Evolutionary conservation across 371 early-diverging fungal genomes (phyloP), one percentile per base, ranked within the genome.

Genomic region (Haplosporangium sp.): DNA sequence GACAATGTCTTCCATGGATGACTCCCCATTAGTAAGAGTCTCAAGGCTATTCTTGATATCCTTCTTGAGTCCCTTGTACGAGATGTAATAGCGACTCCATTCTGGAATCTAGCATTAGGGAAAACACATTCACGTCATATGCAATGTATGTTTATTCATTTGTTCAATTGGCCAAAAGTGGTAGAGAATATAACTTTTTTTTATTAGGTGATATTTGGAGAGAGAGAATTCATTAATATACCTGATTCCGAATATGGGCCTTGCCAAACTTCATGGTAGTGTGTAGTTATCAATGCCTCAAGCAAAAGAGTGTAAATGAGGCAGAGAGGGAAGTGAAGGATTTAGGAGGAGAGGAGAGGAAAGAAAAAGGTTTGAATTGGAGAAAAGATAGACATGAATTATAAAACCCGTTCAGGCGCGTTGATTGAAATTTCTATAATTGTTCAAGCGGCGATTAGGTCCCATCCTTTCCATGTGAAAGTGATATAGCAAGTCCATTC

Each of bases 221-320:
- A 42, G 42, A 37, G 39, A 2, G 56, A 37, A 27, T 15, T 35
- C 56, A 40, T 35, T 19, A 3, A 5, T 69, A 65, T 67, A 90
- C 87, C 76, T 92, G 91, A 69, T 87, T 89, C 61, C 85, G 81
- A 50, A 83, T 53, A 3, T 92, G 72, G 4, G 89, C 86, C 69
- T 92, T 92, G 70, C 93, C 92, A 76, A 93, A 93, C 84, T 93
- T 93, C 93, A 93, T 92, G 20, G 34, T 53, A 57, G 59, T 27
- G 38, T 48, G 47, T 15, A 53, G 65, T 57, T 34, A 47, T 27
- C 58, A 27, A 13, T 39, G 38, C 4, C 7, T 3, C 38, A 57
- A 44, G 47, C 50, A 27, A 38, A 63, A 60, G 3, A 45, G 3
- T 10, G 45, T 3, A 10, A 45, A 45, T 3, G 45, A 56, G 56